Evolutionary conservation across 352 stramenopile genomes (phyloP), one percentile per base, ranked within the genome.

Genomic region (Globisporangium yorkense): DNA sequence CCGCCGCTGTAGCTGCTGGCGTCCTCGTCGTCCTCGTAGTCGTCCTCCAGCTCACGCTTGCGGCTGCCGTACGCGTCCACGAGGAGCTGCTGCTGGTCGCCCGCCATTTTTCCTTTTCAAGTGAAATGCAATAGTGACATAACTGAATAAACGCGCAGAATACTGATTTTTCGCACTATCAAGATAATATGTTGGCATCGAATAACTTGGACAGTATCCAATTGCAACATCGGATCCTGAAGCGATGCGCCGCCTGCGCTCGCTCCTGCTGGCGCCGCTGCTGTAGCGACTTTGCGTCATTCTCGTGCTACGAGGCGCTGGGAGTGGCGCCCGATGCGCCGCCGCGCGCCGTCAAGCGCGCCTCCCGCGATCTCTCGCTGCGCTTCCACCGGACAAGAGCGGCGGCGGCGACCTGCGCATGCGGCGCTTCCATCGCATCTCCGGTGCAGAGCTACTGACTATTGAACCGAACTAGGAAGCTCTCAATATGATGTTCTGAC

Each of bases 301-400:
- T 72, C 1, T 70, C 49, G n/a, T 58, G 78, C 59, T 80, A 80
- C 21, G 69, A 80, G 55, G 60, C 62, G 12, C 57, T 85, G 18
- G 69, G 73, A 0, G 56, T 85, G 2, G 16, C 57, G 2, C 43
- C 50, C 2, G 55, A 51, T 1, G 70, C 72, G 35, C 61, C 63
- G 4, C 56, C 61, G 31, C 54, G 41, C 5, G 71, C 82, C 48
- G 74, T 85, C 63, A 85, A 82, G 70, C 71, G 73, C 45, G 72
- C 75, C 1, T 93, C 88, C 55, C 66, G 77, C 29, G 83, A 84
- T 60, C 68, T 88, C 31, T 86, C 83, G 29, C 63, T 93, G 31
- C 79, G 76, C 46, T 88, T 82, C 46, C 83, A 93, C 51, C 83
- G 31, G 83, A 93, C 57, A 90, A 89, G 53, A 67, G 78, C 27